A percentile compares a stretch with the other conserved stretches of the same genome.
Conservation (phyloP, 1,284 basidiomycete genomes). For the Boletus sp. region DNA sequence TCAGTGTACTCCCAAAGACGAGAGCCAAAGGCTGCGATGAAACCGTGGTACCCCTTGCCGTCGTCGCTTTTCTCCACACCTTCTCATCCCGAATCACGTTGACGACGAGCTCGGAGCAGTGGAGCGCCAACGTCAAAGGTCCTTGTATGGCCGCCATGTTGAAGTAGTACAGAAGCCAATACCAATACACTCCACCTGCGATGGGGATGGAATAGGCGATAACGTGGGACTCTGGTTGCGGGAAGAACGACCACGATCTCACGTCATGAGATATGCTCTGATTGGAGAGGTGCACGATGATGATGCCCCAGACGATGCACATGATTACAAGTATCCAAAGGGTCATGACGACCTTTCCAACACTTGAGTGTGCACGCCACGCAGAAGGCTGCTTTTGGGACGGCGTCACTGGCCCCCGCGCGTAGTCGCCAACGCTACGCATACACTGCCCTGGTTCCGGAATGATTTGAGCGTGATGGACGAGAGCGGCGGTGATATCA, state of each 20-base stretch:
- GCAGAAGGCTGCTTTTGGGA: constrained; percentile 26
- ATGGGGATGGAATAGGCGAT: constrained; percentile 26
- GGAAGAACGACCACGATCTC: constrained; percentile 28
- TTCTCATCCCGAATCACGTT: constrained; percentile 30
- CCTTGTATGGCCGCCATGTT: constrained; percentile 28
- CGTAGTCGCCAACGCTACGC: constrained; percentile 15
- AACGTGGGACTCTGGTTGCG: constrained; percentile 21
- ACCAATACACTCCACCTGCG: constrained; percentile 17
- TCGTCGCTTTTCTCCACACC: constrained; percentile 26
- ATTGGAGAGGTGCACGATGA: constrained; percentile 17
- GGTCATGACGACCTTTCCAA: constrained; percentile 18
- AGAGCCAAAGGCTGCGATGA: constrained; percentile 22
- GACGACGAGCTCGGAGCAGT: constrained; percentile 30
- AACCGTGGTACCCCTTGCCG: constrained; percentile 11
- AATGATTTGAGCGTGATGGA: constrained; percentile 26
- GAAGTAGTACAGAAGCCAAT: constrained; percentile 29
- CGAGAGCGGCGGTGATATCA: constrained; percentile 31
- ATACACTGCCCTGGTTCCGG: constrained; percentile 22
- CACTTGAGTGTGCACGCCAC: constrained; percentile 25
- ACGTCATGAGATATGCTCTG: constrained; percentile 8
- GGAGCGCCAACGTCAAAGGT: constrained; percentile 29
- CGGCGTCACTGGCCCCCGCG: constrained; percentile 13
- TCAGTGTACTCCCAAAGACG: constrained; percentile 20
- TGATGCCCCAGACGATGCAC: constrained; percentile 25
- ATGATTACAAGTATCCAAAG: constrained; percentile 22